Evolutionary conservation across 106 monocot genomes (phyloP).

Genomic region (Alisma plantagoaquatica): DNA sequence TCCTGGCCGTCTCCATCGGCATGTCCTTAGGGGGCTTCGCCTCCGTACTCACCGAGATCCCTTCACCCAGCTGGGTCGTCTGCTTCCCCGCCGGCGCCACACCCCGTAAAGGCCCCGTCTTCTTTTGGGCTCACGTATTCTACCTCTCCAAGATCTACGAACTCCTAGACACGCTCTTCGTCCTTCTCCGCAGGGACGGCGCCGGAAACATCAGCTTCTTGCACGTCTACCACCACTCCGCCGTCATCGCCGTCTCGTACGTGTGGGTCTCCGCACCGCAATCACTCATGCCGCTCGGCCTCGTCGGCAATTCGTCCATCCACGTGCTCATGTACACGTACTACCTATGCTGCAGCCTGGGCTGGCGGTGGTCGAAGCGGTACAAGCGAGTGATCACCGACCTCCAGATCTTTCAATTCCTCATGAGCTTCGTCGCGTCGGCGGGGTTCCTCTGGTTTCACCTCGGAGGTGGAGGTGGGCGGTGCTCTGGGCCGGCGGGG

Average conservation of each 20-base stretch:
- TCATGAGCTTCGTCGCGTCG: slow-evolving; percentile 48
- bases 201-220: slow-evolving; percentile 53
- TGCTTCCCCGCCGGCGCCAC: slow-evolving; percentile 43
- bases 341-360: slow-evolving; percentile 43
- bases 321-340: slow-evolving; percentile 74
- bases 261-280: slow-evolving; percentile 47
- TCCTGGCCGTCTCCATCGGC: slow-evolving; percentile 43
- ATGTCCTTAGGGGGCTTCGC: slow-evolving; percentile 56
- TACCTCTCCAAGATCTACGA: no score
- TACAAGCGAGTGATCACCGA: slow-evolving; percentile 61
- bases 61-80: slow-evolving; percentile 39
- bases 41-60: slow-evolving; percentile 30
- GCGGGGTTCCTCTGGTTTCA: slow-evolving; percentile 52
- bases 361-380: slow-evolving; percentile 37
- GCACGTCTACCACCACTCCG: slow-evolving; percentile 85
- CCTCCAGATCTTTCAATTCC: slow-evolving; percentile 65
- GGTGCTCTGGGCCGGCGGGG: slow-evolving; percentile 50
- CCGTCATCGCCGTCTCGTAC: slow-evolving; percentile 55
- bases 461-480: slow-evolving; percentile 13
- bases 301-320: slow-evolving; percentile 57
- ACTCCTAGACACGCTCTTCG: slow-evolving; percentile 68
- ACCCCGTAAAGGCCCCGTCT: slow-evolving; percentile 38
- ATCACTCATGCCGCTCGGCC: slow-evolving; percentile 62
- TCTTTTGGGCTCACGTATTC: no score
- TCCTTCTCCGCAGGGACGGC: slow-evolving; percentile 26